phyloP scores from a whole-genome alignment of 257 asterid genomes.

The Scutellaria baicalensis region DNA sequence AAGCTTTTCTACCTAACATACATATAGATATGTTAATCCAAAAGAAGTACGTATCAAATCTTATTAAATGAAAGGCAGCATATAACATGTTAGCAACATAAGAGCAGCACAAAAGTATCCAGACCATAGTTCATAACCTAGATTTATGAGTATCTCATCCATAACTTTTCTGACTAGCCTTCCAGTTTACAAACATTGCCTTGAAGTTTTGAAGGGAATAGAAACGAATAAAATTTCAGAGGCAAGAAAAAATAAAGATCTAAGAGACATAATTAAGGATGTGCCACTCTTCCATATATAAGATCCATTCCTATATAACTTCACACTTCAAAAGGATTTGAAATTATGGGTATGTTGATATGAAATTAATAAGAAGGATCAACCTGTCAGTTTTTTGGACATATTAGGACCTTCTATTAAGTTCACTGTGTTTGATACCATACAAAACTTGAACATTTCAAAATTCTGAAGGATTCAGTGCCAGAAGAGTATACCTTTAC shows the following conservation, averaged over 20 bases:
- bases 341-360: background rate
- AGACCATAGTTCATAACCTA: background rate
- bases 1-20: constrained; percentile 70
- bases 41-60: background rate
- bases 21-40: constrained; percentile 8
- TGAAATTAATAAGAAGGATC: background rate
- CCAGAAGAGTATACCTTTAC: constrained; percentile 45
- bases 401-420: background rate
- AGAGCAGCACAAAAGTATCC: background rate
- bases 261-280: background rate
- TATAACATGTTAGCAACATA: background rate
- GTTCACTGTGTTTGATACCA: background rate
- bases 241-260: background rate
- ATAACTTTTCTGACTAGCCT: background rate
- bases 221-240: background rate
- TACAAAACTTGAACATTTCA: background rate
- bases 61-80: background rate
- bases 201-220: background rate
- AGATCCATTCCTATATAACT: background rate
- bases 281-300: background rate
- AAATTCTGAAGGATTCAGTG: background rate
- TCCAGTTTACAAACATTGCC: background rate
- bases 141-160: background rate
- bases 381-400: background rate
- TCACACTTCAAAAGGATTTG: background rate